Evolutionary conservation across 164 flowering plant species (phyloP).

Genomic region (Umbilicus rupestris): DNA sequence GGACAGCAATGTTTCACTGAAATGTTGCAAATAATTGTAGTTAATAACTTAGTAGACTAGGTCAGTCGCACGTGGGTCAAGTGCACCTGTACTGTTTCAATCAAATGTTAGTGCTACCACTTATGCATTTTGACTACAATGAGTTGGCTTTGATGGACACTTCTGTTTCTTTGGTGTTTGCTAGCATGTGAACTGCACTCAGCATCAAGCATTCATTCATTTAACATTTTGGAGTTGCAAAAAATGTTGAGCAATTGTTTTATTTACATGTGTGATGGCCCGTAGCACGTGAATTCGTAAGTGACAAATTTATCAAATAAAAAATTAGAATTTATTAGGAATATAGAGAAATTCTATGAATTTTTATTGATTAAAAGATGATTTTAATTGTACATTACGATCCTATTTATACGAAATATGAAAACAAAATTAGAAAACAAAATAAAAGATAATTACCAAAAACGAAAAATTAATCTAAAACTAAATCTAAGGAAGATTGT

Average conservation of each 20-base stretch:
- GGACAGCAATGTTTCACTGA: neutral
- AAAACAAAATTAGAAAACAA: no score
- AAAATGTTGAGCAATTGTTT: neutral
- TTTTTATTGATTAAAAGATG: no score
- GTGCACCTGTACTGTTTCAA: neutral
- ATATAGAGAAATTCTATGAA: no score
- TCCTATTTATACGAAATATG: no score
- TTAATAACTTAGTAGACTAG: neutral
- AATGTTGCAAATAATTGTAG: neutral
- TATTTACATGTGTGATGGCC: neutral
- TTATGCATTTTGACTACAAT: neutral
- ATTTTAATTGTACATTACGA: no score
- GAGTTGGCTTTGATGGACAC: neutral
- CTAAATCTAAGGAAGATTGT: no score
- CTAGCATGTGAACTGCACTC: neutral
- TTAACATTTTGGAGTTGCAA: neutral
- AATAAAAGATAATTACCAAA: no score
- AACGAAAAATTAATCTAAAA: no score
- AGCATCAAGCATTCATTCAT: neutral
- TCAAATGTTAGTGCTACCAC: neutral
- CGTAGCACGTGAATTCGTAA: no score
- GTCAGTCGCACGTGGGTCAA: neutral
- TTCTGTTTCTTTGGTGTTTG: neutral
- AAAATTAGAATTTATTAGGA: no score
- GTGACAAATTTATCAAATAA: no score